Percentiles rank a stretch among this genome's conserved stretches.
Conservation (phyloP, 2,329 filamentous ascomycete species). For the Sclerotinia minor region DNA sequence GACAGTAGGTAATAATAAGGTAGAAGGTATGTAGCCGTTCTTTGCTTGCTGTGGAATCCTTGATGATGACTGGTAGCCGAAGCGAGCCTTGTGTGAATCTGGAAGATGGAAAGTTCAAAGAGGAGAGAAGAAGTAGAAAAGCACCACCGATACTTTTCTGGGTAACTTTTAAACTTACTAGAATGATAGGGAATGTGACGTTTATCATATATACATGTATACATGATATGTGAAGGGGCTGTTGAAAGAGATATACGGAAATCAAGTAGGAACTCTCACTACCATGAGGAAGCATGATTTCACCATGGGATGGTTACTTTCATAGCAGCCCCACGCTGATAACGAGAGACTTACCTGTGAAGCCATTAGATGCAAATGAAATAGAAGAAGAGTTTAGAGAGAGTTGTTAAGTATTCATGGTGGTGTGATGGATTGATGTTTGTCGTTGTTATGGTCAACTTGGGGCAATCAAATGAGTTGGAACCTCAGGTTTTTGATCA, state of each 20-base stretch:
- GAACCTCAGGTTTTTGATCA: constrained; percentile 13
- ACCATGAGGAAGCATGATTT: constrained; percentile 20
- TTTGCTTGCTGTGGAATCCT: constrained; percentile 23
- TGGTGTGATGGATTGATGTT: constrained; percentile 19
- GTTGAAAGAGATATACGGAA: constrained; percentile 3
- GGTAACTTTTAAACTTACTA: constrained; percentile 11
- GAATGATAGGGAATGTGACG: not conserved
- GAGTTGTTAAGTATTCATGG: constrained; percentile 27
- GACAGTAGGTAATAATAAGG: constrained; percentile 8
- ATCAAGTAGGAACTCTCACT: constrained; percentile 14
- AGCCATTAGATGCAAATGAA: not conserved
- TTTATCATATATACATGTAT: not conserved
- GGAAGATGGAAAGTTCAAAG: constrained; percentile 7
- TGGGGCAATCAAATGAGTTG: not conserved
- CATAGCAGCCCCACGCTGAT: constrained; percentile 20
- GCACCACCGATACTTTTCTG: constrained; percentile 20
- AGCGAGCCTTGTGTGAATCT: constrained; percentile 25
- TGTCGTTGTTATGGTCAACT: constrained; percentile 17
- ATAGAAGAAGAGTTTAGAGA: constrained; percentile 11
- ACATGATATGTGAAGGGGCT: not conserved
- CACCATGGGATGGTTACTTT: constrained; percentile 20
- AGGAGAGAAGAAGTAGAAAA: constrained; percentile 22
- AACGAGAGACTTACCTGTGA: constrained; percentile 19
- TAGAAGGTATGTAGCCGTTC: constrained; percentile 22
- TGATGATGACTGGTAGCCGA: constrained; percentile 23